Evolutionary conservation across 2,329 filamentous ascomycete species (phyloP), one percentile per base, ranked within the genome.

Genomic region (Cladosporium sp.): DNA sequence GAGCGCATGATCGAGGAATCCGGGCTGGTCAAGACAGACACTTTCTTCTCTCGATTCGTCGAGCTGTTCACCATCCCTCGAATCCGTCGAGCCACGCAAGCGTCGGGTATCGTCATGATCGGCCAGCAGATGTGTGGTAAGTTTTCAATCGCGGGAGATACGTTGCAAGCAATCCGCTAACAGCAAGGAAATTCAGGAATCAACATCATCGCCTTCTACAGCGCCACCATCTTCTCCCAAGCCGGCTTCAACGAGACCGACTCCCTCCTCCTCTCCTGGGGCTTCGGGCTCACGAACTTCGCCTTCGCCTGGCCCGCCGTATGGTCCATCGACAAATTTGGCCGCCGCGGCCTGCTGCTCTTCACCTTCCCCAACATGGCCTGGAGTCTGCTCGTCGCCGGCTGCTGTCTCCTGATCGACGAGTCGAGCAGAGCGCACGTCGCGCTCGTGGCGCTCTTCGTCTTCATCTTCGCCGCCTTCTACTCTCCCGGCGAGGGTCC

Each of bases 51-150:
- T 1, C 65, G 70, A 34, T 71, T 72, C 54, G 32, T 77, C 32
- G 80, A 88, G 62, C 71, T 85, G 1, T 86, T 89, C 61, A 86
- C 82, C 9, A 78, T 89, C 51, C 83, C 85, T 1, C 79, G 86
- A 41, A 74, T 87, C 9, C 79, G 84, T 12, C 79, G 85, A 36
- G 89, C 89, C 2, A 91, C 84, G 3, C 75, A 87, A 24, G 89
- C 88, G 5, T 86, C 88, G 1, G 87, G 84, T 56, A 82, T 83
- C 1, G 87, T 92, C 58, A 95, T 95, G 89, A 83, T 83, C 57
- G 72, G 71, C 0, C 80, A 84, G 59, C 81, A 84, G 61, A 77
- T 84, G 70, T 82, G 79, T 53, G 80, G 79, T 36, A 76, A 27
- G 22, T 5, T 27, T 9, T n/a, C n/a, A n/a, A n/a, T n/a, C n/a